Conservation (phyloP, 176 grass and related monocot genomes). For the Areca catechu region DNA sequence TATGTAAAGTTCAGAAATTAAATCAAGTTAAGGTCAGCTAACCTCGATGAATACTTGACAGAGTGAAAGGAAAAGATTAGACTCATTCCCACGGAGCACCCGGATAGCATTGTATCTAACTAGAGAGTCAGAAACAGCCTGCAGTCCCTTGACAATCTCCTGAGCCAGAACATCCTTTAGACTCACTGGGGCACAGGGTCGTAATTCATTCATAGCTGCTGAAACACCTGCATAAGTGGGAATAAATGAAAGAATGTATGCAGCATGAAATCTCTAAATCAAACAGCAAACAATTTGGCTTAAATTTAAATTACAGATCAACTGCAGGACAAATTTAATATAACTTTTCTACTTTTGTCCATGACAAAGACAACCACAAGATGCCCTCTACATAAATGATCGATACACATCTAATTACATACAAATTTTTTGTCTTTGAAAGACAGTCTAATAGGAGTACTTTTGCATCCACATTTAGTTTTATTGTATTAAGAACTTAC, state of each 20-base stretch:
- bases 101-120: conserved; percentile 92
- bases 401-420: no score
- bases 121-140: conserved; percentile 83
- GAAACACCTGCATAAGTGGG: conserved; percentile 59
- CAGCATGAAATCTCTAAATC: no score
- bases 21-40: conserved; percentile 5
- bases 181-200: conserved; percentile 78
- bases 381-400: no score
- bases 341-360: no score
- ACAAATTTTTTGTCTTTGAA: no score
- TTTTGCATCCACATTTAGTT: no score
- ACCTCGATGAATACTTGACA: conserved; percentile 93
- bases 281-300: no score
- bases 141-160: conserved; percentile 77
- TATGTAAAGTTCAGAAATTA: neutral
- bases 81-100: conserved; percentile 87
- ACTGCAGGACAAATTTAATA: no score
- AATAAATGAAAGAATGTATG: conserved; percentile 3
- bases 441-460: no score
- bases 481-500: no score
- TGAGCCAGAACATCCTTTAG: conserved; percentile 72
- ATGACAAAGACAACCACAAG: no score
- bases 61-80: conserved; percentile 77
- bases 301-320: no score
- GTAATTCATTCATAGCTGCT: conserved; percentile 90